Evolutionary conservation across 2,329 filamentous ascomycete species (phyloP), one percentile per base, ranked within the genome.

Genomic region (Penicillium decumbens): DNA sequence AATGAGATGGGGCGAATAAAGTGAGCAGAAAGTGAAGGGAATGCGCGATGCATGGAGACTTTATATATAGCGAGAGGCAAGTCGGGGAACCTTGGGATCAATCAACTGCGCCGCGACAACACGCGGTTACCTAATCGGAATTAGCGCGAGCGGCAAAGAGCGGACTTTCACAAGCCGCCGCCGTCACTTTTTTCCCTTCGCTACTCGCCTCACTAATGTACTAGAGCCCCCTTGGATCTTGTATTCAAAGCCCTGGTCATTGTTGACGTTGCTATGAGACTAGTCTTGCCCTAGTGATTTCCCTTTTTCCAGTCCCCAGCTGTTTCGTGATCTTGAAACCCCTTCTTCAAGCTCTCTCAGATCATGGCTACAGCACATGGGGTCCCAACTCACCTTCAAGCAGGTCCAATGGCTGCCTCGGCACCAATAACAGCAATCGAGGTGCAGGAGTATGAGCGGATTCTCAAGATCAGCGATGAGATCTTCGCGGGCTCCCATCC

Each of bases 391-490:
- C 65, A 67, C 50, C 59, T 65, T 49, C 54, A 63, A 52, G 51
- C 68, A 54, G 59, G 64, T 56, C 61, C 61, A 52, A 56, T 63
- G 48, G 52, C 63, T 55, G 45, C 57, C 37, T 45, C 56, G 32
- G 59, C 61, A 27, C 53, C 63, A 46, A 60, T 65, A 48, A 52
- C 81, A 58, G 66, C 77, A 50, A 74, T 78, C 63, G 81, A 85
- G 64, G 72, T 85, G 43, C 71, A 77, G 62, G 82, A 91, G 71
- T 93, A 89, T 75, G 81, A 86, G 65, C 89, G 85, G 73, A 87
- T 97, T 63, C 69, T 95, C 65, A 81, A 78, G 60, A 84, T 97
- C 70, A 85, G 84, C 71, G 87, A 95, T 75, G 79, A 84, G 60
- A 80, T 97, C 61, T 77, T 93, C 66, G 82, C 88, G 68, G 90